A percentile compares a stretch with the other conserved stretches of the same genome.
Evolutionary conservation across 805 yeast genomes (phyloP).

Genomic region (Saccharomycopsis fodiens): DNA sequence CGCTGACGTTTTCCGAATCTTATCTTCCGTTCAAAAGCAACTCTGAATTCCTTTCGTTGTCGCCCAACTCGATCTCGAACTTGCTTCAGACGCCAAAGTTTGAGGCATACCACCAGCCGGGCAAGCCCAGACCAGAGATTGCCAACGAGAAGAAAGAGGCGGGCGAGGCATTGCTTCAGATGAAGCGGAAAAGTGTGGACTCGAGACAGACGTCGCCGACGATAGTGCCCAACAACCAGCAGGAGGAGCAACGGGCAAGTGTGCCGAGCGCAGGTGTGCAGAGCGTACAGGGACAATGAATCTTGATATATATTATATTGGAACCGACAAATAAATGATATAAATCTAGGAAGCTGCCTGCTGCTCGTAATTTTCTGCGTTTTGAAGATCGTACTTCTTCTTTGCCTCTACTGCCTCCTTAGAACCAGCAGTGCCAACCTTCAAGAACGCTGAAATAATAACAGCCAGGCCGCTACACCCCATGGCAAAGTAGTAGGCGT

Average conservation of each 20-base stretch:
- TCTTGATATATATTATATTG: too few species aligned
- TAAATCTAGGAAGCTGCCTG: too few species aligned
- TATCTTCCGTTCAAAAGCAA: conserved; percentile 4
- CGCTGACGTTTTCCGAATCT: conserved; percentile 2
- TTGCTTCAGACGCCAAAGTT: conserved; percentile 15
- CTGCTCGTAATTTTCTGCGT: conserved; percentile 9
- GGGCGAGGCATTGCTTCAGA: conserved; percentile 18
- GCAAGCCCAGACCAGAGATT: neutral
- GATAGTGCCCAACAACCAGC: neutral
- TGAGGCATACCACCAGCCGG: neutral
- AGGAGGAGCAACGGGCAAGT: too few species aligned
- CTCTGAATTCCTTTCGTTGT: conserved; percentile 13
- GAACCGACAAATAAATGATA: too few species aligned
- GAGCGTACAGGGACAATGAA: too few species aligned
- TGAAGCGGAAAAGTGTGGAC: conserved; percentile 15
- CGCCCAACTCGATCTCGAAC: conserved; percentile 14
- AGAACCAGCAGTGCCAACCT: conserved; percentile 31
- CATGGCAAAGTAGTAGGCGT: conserved; percentile 34
- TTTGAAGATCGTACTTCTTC: conserved; percentile 12
- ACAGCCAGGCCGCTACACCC: conserved; percentile 29
- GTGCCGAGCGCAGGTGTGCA: too few species aligned
- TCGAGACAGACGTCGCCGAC: conserved; percentile 1
- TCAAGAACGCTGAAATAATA: conserved; percentile 28
- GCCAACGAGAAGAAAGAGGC: conserved; percentile 15
- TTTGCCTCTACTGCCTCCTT: conserved; percentile 12